These are phyloP conservation scores for Solanum hybrid DNA, from an alignment of 305 asterid genomes.

Conservation along the genomic window DNA sequence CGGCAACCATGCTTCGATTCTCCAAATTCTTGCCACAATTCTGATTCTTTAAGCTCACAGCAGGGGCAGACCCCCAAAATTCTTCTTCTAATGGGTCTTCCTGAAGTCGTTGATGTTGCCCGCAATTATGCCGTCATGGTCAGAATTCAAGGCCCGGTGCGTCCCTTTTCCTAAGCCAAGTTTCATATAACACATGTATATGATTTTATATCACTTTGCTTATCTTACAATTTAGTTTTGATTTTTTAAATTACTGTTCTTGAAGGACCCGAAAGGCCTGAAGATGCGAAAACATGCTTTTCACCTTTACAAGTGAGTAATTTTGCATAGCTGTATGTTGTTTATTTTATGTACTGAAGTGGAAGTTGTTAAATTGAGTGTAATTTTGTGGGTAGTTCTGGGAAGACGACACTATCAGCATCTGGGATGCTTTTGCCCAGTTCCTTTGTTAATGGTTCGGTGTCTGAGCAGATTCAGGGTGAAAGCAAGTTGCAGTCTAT, in stretches of 20 bases:
- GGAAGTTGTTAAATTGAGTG: background rate
- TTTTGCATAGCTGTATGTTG: background rate
- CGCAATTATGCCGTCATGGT: slow-evolving; percentile 85
- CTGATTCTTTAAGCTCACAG: background rate
- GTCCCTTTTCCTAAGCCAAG: slow-evolving; percentile 10
- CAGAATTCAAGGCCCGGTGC: slow-evolving; percentile 95
- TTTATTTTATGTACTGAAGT: background rate
- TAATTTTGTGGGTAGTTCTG: slow-evolving; percentile 44
- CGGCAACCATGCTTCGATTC: background rate
- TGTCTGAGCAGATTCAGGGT: slow-evolving; percentile 10
- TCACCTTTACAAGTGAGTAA: slow-evolving; percentile 74
- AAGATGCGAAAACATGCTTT: slow-evolving; percentile 95
- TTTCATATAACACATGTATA: background rate
- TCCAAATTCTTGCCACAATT: background rate
- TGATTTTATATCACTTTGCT: background rate
- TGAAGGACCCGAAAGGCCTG: slow-evolving; percentile 91
- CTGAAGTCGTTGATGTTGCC: slow-evolving; percentile 69
- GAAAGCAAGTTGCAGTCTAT: slow-evolving; percentile 12
- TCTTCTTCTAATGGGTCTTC: slow-evolving; percentile 48
- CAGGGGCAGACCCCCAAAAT: background rate
- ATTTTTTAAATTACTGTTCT: background rate
- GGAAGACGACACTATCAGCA: slow-evolving; percentile 86
- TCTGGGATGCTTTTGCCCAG: slow-evolving; percentile 78
- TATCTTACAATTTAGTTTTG: background rate
- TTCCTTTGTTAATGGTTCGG: slow-evolving; percentile 23